Percentiles rank a stretch among this genome's conserved stretches.
phyloP scores from a whole-genome alignment of 2,329 filamentous ascomycete species.

The Alternaria angustiovoidea region DNA sequence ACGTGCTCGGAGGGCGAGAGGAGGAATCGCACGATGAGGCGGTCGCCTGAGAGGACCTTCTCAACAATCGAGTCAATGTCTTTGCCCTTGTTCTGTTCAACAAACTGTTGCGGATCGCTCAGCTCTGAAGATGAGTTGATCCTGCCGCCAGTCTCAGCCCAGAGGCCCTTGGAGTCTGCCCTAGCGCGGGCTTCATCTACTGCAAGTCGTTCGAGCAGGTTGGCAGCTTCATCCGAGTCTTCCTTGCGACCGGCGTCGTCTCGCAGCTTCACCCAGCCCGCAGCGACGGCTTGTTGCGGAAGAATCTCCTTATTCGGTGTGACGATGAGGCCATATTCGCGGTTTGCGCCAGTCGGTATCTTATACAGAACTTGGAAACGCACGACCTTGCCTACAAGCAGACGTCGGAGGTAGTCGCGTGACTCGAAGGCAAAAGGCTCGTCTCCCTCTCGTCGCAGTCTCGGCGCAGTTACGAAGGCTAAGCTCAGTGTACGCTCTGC shows the following conservation, averaged over 20 bases:
- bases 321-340: slow-evolving; percentile 85
- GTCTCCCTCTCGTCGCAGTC: slow-evolving; percentile 86
- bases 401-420: slow-evolving; percentile 86
- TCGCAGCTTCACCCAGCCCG: slow-evolving; percentile 91
- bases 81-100: slow-evolving; percentile 85
- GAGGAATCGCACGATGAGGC: slow-evolving; percentile 83
- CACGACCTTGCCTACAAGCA: slow-evolving; percentile 85
- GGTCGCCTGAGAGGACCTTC: slow-evolving; percentile 89
- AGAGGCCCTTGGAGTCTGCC: slow-evolving; percentile 80
- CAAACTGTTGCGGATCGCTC: slow-evolving; percentile 75
- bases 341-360: slow-evolving; percentile 76
- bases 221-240: slow-evolving; percentile 75
- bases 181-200: slow-evolving; percentile 80
- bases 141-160: slow-evolving; percentile 69
- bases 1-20: slow-evolving; percentile 83
- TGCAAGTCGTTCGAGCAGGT: slow-evolving; percentile 79
- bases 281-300: slow-evolving; percentile 83
- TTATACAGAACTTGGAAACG: slow-evolving; percentile 88
- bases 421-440: slow-evolving; percentile 94
- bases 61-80: slow-evolving; percentile 83
- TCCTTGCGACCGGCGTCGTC: slow-evolving; percentile 95
- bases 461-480: slow-evolving; percentile 89
- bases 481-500: slow-evolving; percentile 88
- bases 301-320: slow-evolving; percentile 74
- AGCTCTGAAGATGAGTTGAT: slow-evolving; percentile 86